Conservation (phyloP, 2,329 filamentous ascomycete genomes). For the Fusarium tupiense region DNA sequence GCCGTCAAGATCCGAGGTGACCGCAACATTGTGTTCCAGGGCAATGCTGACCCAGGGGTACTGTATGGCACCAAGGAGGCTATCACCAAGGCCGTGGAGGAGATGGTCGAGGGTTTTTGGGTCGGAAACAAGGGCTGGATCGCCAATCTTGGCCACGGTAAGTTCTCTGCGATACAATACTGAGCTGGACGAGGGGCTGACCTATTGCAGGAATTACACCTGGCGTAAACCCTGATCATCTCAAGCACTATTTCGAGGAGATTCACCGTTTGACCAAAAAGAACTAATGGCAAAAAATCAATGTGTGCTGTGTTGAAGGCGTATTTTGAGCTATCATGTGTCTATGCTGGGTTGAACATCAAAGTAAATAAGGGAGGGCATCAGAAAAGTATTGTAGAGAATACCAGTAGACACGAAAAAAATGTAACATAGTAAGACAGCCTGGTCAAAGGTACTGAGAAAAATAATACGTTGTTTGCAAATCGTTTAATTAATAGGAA, state of each 20-base stretch:
- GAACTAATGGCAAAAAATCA: slow-evolving; percentile 37
- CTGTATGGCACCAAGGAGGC: slow-evolving; percentile 85
- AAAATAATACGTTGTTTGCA: slow-evolving; percentile 10
- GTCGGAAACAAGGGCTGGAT: slow-evolving; percentile 91
- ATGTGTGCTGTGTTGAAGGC: not conserved
- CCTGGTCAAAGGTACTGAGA: slow-evolving; percentile 12
- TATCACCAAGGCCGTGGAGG: slow-evolving; percentile 83
- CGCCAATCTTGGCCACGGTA: slow-evolving; percentile 94
- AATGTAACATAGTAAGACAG: slow-evolving; percentile 36
- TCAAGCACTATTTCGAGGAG: slow-evolving; percentile 94
- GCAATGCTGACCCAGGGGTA: slow-evolving; percentile 94
- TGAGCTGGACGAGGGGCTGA: slow-evolving; percentile 17
- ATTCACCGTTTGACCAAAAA: slow-evolving; percentile 76
- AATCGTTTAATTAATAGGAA: slow-evolving; percentile 17
- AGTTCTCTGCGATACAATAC: slow-evolving; percentile 43
- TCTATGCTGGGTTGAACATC: not conserved
- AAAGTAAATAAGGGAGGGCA: not conserved
- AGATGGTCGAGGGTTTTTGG: slow-evolving; percentile 89
- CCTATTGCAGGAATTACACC: slow-evolving; percentile 80
- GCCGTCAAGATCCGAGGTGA: slow-evolving; percentile 83
- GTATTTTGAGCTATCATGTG: slow-evolving; percentile 3
- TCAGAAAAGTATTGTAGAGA: slow-evolving; percentile 5
- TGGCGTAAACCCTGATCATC: slow-evolving; percentile 89
- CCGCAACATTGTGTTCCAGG: slow-evolving; percentile 82
- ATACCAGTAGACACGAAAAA: slow-evolving; percentile 20